Conservation (phyloP, 495 filamentous ascomycete genomes). For the Ramalina intermedia region DNA sequence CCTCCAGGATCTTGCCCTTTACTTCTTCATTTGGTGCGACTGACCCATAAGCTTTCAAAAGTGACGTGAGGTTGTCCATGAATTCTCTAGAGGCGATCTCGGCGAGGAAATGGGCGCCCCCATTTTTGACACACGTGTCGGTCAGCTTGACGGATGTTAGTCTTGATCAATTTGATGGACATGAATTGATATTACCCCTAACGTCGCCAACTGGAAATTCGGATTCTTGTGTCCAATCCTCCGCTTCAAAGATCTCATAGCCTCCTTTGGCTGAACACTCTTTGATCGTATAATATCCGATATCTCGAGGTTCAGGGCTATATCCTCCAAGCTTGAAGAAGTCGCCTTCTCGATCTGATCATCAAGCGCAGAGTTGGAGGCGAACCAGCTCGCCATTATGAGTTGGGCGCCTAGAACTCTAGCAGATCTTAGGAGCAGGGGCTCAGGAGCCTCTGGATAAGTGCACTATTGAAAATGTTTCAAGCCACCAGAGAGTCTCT, state of each 20-base stretch:
- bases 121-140: constrained; percentile 97
- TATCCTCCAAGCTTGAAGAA: constrained; percentile 90
- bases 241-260: constrained; percentile 88
- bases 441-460: too few species aligned
- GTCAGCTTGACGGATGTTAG: constrained; percentile 45
- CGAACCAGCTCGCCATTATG: constrained; percentile 80
- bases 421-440: too few species aligned
- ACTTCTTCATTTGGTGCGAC: constrained; percentile 72
- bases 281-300: constrained; percentile 94
- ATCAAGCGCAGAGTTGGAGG: constrained; percentile 74
- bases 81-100: constrained; percentile 96
- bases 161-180: neutral
- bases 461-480: too few species aligned
- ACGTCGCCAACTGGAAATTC: constrained; percentile 81
- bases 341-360: constrained; percentile 94
- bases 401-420: too few species aligned
- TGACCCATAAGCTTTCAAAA: constrained; percentile 65
- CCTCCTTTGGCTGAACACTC: constrained; percentile 90
- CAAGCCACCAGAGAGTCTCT: too few species aligned
- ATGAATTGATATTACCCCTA: constrained; percentile 48
- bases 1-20: constrained; percentile 74
- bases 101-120: constrained; percentile 84
- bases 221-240: constrained; percentile 93
- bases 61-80: constrained; percentile 88
- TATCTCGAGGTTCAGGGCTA: constrained; percentile 91